Base-by-base conservation (phyloP, 495 filamentous ascomycete species). In the Penicillium verhagenii region DNA sequence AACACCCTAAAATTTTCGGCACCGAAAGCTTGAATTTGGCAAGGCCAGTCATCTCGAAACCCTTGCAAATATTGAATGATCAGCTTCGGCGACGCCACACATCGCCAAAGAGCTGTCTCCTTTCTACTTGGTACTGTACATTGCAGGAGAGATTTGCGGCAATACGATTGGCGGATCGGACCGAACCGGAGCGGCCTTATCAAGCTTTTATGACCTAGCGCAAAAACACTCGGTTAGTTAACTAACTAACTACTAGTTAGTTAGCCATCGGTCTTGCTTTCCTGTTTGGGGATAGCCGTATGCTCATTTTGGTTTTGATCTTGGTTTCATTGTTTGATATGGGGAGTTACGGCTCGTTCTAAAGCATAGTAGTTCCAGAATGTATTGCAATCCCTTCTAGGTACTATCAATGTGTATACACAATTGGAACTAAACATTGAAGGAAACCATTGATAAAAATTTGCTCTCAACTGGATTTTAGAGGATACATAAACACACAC, bases 1-100 rank as follows among this genome's bases (percentile, higher is more conserved):
- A n/a, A n/a, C n/a, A n/a, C n/a, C n/a, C n/a, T n/a, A n/a, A n/a
- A 50, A 69, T 63, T 58, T 64, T 69, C 53, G 68, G 67, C 57
- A 71, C 65, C 23, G 72, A 57, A 42, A 65, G 57, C 24, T 68
- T 53, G 49, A 69, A 48, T 54, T 76, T 68, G 46, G 60, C 52
- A 43, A 75, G 59, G 52, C 70, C 64, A 62, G 59, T 72, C 71
- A 76, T 76, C 44, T 62, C 74, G 60, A 51, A 56, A 59, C 52
- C 58, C 33, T 52, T 24, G 50, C 48, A 61, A 53, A 56, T 65
- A 69, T 65, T 49, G 53, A 59, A 60, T 60, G 57, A 49, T 60
- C 59, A 68, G 66, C 68, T 65, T 58, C 64, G 53, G 59, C n/a
- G 56, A 58, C 52, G 25, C 52, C 57, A 38, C 45, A 47, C 28